phyloP scores from a whole-genome alignment of 83 land plant species.

The Larix sibirica region DNA sequence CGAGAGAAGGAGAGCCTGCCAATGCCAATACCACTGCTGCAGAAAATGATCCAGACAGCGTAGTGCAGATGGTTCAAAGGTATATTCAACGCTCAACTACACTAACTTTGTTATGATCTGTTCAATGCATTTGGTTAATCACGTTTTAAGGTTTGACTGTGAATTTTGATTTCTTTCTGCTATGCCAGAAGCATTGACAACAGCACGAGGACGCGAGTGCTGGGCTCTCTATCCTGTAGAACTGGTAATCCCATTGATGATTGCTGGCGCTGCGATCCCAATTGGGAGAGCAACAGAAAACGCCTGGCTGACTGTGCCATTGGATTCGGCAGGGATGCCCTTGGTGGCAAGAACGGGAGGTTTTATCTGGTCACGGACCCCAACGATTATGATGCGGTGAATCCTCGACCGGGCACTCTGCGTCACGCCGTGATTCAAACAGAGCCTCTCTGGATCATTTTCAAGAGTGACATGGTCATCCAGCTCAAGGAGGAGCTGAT shows the following conservation, averaged over 20 bases:
- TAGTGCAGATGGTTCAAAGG: too few relatives aligned
- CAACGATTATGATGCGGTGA: slow-evolving; percentile 11
- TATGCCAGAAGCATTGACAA: neutral
- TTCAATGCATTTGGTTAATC: too few relatives aligned
- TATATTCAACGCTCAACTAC: too few relatives aligned
- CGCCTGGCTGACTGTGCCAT: slow-evolving; percentile 49
- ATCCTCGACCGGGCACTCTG: neutral
- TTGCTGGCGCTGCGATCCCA: slow-evolving; percentile 30
- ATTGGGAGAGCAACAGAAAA: slow-evolving; percentile 19
- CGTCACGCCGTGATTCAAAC: neutral
- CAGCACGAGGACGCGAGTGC: neutral
- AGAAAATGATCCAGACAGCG: too few relatives aligned
- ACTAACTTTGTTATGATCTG: too few relatives aligned
- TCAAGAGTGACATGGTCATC: slow-evolving; percentile 21
- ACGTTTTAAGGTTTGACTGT: too few relatives aligned
- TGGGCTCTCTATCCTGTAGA: slow-evolving; percentile 2
- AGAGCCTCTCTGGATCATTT: slow-evolving; percentile 26
- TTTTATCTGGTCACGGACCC: slow-evolving; percentile 62
- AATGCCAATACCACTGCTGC: too few relatives aligned
- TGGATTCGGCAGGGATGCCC: slow-evolving; percentile 62
- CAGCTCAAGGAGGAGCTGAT: slow-evolving; percentile 26
- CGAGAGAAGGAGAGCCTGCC: too few relatives aligned
- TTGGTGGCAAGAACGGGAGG: slow-evolving; percentile 56
- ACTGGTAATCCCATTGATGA: slow-evolving; percentile 33
- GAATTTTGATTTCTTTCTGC: too few relatives aligned